Evolutionary conservation across 192 early-diverging fungal species (phyloP), one percentile per base, ranked within the genome.

Genomic region (Coemansia sp.): DNA sequence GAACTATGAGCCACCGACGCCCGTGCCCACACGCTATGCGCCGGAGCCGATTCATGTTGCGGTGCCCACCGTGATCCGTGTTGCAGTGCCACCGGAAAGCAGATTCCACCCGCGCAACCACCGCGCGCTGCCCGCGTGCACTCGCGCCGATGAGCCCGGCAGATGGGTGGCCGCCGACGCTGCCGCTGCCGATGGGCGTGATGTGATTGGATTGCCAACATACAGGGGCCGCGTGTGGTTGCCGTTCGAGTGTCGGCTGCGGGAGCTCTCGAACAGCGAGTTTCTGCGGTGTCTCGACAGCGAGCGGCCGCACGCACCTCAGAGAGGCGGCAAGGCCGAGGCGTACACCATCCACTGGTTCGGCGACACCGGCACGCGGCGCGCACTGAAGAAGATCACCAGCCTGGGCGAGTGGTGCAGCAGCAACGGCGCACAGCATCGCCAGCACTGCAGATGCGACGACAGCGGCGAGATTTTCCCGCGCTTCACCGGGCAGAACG

Each of bases 301-400:
- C 23, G 19, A 42, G 59, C 68, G 68, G 40, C 68, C 68, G 52
- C 32, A 39, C 21, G 11, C 68, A 38, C 12, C 49, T 57, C 39
- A 19, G 60, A 40, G 50, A 8, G 61, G 39, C 4, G 15, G n/a
- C 48, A 13, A 23, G 10, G 18, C 48, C 48, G 23, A 26, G 6
- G 39, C 57, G 11, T 70, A 70, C 61, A 63, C 68, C 0, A 63
- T 70, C 43, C 68, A 70, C 50, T 70, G 68, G 68, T 70, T 63
- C 19, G 68, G 68, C 58, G 68, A 70, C 42, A 57, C 68, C 11
- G 56, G 61, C 60, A 63, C 61, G 19, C 60, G 68, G 53, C 68
- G 68, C 11, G 60, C 68, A 41, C 61, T 70, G 40, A 70, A 70
- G 52, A 70, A 70, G 54, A 70, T 70, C 60, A 63, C 52, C 49